Conservation (phyloP, 2,329 filamentous ascomycete species). For the Neonectria faginata region DNA sequence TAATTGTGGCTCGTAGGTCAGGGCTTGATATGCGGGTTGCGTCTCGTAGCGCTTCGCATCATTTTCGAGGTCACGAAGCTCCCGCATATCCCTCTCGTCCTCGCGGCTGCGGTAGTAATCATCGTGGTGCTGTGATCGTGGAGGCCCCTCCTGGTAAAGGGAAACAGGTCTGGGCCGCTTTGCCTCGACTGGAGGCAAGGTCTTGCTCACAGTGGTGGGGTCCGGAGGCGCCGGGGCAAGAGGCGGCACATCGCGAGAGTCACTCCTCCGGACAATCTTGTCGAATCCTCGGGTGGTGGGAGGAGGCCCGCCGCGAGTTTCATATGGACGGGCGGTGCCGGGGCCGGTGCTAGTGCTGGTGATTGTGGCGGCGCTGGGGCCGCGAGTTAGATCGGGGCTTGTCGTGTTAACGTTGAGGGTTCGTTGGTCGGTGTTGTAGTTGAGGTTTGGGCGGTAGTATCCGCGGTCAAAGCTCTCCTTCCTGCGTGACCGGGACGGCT, state of each 20-base stretch:
- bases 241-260: slow-evolving; percentile 58
- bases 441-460: slow-evolving; percentile 68
- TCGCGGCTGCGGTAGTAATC: slow-evolving; percentile 63
- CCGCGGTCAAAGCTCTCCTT: slow-evolving; percentile 67
- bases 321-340: slow-evolving; percentile 50
- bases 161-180: slow-evolving; percentile 60
- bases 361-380: slow-evolving; percentile 49
- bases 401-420: slow-evolving; percentile 60
- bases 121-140: slow-evolving; percentile 58
- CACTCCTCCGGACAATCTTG: slow-evolving; percentile 67
- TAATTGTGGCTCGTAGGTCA: background rate
- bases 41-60: slow-evolving; percentile 49
- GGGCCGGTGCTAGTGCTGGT: slow-evolving; percentile 30
- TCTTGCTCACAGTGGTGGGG: slow-evolving; percentile 42
- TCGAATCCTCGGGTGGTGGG: slow-evolving; percentile 78
- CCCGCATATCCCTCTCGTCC: slow-evolving; percentile 58
- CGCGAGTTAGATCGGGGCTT: slow-evolving; percentile 56
- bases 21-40: slow-evolving; percentile 14
- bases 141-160: slow-evolving; percentile 63
- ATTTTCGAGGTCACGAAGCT: slow-evolving; percentile 55
- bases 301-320: slow-evolving; percentile 67
- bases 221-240: slow-evolving; percentile 55
- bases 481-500: slow-evolving; percentile 55
- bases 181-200: slow-evolving; percentile 33
- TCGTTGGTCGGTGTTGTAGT: slow-evolving; percentile 59